Percentiles rank a stretch among this genome's conserved stretches.
Evolutionary conservation across 1,284 basidiomycete species (phyloP).

Genomic region (Mycosarcoma mackinlayi): DNA sequence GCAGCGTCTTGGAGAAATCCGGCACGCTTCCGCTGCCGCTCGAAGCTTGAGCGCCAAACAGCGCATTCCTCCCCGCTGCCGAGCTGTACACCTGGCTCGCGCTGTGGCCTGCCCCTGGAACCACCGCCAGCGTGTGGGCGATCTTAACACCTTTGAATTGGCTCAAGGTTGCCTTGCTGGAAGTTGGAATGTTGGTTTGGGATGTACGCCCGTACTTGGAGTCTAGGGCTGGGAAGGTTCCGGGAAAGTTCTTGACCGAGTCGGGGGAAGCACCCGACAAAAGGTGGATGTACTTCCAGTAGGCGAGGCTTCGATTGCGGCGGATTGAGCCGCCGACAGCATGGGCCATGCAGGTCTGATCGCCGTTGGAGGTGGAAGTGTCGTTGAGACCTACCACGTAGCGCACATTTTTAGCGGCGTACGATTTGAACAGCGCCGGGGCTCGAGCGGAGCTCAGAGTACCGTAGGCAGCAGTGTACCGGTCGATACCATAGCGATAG

Average conservation of each 20-base stretch:
- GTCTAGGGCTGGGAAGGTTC: conserved; percentile 46
- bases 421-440: conserved; percentile 36
- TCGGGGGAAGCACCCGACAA: conserved; percentile 23
- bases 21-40: conserved; percentile 15
- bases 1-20: conserved; percentile 16
- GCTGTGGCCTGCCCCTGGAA: conserved; percentile 56
- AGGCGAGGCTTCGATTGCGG: conserved; percentile 43
- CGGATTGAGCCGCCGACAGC: conserved; percentile 44
- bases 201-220: conserved; percentile 7
- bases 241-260: conserved; percentile 33
- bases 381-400: conserved; percentile 52
- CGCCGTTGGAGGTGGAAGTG: conserved; percentile 33
- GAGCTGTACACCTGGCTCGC: conserved; percentile 55
- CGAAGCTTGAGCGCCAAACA: conserved; percentile 45
- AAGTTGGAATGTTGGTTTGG: conserved; percentile 25
- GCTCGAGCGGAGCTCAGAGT: conserved; percentile 4
- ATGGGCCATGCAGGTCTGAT: conserved; percentile 57
- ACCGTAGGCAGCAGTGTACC: conserved; percentile 25
- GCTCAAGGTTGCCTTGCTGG: conserved; percentile 13
- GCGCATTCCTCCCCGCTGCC: conserved; percentile 53
- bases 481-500: conserved; percentile 50
- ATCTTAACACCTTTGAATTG: conserved; percentile 34
- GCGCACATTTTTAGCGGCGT: conserved; percentile 51
- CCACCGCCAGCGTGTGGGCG: conserved; percentile 50
- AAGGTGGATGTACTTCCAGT: conserved; percentile 62